Conservation (phyloP, 148 eudicot species). For the Rhododendron vialii region DNA sequence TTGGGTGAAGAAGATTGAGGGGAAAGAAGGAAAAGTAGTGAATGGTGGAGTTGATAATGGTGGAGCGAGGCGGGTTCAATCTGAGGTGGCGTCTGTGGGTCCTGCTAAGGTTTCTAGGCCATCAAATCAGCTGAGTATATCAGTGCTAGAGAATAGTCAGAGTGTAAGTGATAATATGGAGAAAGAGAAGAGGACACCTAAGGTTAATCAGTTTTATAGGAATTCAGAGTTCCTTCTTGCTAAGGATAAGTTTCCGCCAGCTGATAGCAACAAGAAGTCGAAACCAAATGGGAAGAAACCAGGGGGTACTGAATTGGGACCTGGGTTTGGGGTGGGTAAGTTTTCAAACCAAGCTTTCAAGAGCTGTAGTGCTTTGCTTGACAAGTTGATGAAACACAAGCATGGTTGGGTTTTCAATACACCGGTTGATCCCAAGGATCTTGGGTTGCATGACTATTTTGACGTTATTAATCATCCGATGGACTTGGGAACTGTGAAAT, state of each 20-base stretch:
- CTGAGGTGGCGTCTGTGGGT: slow-evolving; percentile 43
- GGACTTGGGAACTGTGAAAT: slow-evolving; percentile 94
- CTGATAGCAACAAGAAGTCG: slow-evolving; percentile 60
- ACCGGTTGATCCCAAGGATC: slow-evolving; percentile 76
- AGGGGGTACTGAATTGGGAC: slow-evolving; percentile 35
- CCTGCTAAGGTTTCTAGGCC: slow-evolving; percentile 42
- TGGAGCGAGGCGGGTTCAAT: slow-evolving; percentile 41
- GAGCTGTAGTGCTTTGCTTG: slow-evolving; percentile 60
- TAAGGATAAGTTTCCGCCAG: slow-evolving; percentile 57
- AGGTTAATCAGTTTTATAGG: slow-evolving; percentile 59
- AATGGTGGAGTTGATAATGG: slow-evolving; percentile 31
- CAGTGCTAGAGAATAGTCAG: slow-evolving; percentile 48
- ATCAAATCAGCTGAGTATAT: slow-evolving; percentile 44
- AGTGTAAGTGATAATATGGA: slow-evolving; percentile 42
- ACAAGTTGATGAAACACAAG: slow-evolving; percentile 86
- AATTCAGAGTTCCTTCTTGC: slow-evolving; percentile 61
- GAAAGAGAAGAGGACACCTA: slow-evolving; percentile 76
- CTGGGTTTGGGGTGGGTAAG: slow-evolving; percentile 34
- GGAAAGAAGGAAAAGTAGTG: slow-evolving; percentile 23
- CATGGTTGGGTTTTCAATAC: slow-evolving; percentile 84
- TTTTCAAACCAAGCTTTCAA: slow-evolving; percentile 51
- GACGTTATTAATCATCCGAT: slow-evolving; percentile 76
- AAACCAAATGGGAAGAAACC: slow-evolving; percentile 53
- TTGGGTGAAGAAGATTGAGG: slow-evolving; percentile 65
- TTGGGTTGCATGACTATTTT: slow-evolving; percentile 84